Evolutionary conservation across 1,139 yeast species (phyloP), one percentile per base, ranked within the genome.

Genomic region (Suhomyces bolitotheri): DNA sequence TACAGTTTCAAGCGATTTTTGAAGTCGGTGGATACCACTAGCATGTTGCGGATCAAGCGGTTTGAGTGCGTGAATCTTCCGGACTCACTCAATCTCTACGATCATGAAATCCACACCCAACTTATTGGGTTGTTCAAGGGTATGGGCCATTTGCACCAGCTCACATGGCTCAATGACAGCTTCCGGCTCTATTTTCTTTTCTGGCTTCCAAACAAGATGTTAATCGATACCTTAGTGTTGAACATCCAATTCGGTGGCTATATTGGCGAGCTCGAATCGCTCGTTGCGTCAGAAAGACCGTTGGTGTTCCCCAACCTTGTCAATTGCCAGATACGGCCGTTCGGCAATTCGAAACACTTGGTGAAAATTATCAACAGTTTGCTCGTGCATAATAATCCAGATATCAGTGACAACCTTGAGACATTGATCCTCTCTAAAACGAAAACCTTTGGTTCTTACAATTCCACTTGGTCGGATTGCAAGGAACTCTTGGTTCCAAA

Each of bases 91-190:
- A 63, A 61, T 36, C 45, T 62, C 5, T 58, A 60, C 42, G 67
- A 66, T 34, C 47, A 50, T 23, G 58, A 56, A 4, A 39, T 60
- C 16, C 50, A 54, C 29, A 39, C 43, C 10, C 44, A 35, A 17
- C 40, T 60, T 10, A 28, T 39, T 5, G 36, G 29, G 2, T 58
- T 64, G 31, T 63, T 66, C 35, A 17, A 27, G 5, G 43, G 41
- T 7, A 43, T 60, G 31, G 11, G 23, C 12, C 46, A 50, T 22
- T 41, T 68, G 19, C 48, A 40, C 5, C 59, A 56, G 33, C 44
- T 69, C 22, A 46, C 56, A 5, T 69, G 75, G 75, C 41, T 53
- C 6, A 54, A 56, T 30, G 62, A 60, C 30, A 60, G 60, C 33
- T 64, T 69, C 40, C 47, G 57, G n/a, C 43, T 64, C 12, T 54